phyloP scores from a whole-genome alignment of 2,329 filamentous ascomycete genomes.

The Epichloe typhina region DNA sequence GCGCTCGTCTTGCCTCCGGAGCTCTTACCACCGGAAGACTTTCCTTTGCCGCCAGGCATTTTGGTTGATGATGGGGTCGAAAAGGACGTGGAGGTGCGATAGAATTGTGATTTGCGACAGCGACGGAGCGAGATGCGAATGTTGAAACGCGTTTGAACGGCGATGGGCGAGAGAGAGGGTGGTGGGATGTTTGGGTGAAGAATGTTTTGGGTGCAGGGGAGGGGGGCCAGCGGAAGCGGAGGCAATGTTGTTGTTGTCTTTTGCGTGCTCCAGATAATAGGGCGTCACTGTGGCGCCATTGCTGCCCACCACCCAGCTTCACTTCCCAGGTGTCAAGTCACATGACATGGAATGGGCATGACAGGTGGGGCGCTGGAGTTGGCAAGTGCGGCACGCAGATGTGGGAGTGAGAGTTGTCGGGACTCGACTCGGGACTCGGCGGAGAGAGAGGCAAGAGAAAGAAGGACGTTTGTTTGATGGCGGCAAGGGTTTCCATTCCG shows the following conservation, averaged over 20 bases:
- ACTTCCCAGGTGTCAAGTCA: not conserved
- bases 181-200: conserved; percentile 4
- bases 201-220: too few species aligned
- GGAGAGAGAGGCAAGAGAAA: not conserved
- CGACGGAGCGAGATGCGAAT: not conserved
- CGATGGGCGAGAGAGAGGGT: not conserved
- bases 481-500: not conserved
- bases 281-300: not conserved
- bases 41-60: conserved; percentile 88
- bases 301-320: not conserved
- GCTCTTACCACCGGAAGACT: conserved; percentile 79
- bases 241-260: conserved; percentile 4
- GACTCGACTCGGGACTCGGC: not conserved
- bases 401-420: not conserved
- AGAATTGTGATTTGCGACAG: not conserved
- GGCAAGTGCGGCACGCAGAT: too few species aligned
- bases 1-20: conserved; percentile 60
- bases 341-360: not conserved
- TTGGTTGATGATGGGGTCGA: not conserved
- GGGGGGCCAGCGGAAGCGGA: not conserved
- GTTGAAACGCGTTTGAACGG: conserved; percentile 2
- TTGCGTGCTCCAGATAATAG: not conserved
- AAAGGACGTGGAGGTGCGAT: not conserved
- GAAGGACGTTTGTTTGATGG: not conserved
- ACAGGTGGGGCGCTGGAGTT: not conserved